Evolutionary conservation across 352 stramenopile genomes (phyloP).

Genomic region (Globisporangium irregulare): DNA sequence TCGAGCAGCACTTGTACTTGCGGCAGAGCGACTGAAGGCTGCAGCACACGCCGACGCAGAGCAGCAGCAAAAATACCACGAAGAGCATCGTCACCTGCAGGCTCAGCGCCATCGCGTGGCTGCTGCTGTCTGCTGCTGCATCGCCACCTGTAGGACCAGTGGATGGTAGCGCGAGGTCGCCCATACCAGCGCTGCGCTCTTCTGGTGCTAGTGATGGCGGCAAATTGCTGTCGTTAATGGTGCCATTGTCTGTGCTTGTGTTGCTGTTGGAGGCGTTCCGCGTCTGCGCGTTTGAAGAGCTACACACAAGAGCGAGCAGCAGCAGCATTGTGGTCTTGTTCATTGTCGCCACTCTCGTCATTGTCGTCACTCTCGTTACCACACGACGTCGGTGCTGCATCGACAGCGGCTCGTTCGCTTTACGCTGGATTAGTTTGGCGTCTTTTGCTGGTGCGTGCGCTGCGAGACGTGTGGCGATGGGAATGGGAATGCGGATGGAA

Average conservation of each 20-base stretch:
- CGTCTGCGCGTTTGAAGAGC: background rate
- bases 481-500: background rate
- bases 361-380: background rate
- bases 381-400: slow-evolving; percentile 3
- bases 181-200: background rate
- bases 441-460: background rate
- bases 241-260: background rate
- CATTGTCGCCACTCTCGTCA: background rate
- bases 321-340: background rate
- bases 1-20: slow-evolving; percentile 24
- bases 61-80: slow-evolving; percentile 34
- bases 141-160: background rate
- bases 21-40: slow-evolving; percentile 33
- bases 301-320: background rate
- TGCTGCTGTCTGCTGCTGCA: background rate
- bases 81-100: slow-evolving; percentile 32
- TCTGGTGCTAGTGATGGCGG: background rate
- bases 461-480: background rate
- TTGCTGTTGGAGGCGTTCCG: background rate
- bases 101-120: slow-evolving; percentile 6
- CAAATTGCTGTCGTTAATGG: background rate
- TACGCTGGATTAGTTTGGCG: background rate
- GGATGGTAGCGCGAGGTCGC: background rate
- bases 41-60: slow-evolving; percentile 29
- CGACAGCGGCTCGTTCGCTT: background rate